Conservation (phyloP, 164 flowering plant species). For the Protea cynaroides region DNA sequence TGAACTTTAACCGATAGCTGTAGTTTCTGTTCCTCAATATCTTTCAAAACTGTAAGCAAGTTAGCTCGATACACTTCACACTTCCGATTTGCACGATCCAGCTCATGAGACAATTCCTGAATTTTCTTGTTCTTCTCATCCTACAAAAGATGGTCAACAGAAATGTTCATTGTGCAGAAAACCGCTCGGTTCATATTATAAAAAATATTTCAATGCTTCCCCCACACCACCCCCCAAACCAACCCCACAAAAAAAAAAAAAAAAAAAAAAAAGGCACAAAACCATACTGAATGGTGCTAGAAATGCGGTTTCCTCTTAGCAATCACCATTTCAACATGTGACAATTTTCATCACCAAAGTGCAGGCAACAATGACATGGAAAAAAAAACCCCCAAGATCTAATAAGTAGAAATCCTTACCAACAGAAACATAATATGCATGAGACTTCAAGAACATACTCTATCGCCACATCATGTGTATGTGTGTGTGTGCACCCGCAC, state of each 20-base stretch:
- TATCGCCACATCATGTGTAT: too few species aligned
- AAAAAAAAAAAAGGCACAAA: too few species aligned
- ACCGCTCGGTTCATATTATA: background rate
- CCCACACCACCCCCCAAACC: too few species aligned
- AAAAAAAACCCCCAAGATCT: background rate
- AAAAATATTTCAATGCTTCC: background rate
- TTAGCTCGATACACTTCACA: constrained; percentile 38
- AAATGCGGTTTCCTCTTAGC: background rate
- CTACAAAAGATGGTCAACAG: constrained; percentile 15
- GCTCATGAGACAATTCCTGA: constrained; percentile 22
- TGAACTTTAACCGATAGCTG: constrained; percentile 36
- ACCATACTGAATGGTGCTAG: too few species aligned
- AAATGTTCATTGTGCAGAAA: background rate
- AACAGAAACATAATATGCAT: background rate
- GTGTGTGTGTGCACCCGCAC: too few species aligned
- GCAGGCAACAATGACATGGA: background rate
- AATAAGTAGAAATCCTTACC: background rate
- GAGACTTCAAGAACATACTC: too few species aligned
- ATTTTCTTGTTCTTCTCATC: constrained; percentile 38
- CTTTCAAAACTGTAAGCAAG: constrained; percentile 38
- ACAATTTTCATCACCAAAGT: background rate
- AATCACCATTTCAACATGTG: background rate
- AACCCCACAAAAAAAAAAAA: too few species aligned
- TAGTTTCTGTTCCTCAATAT: constrained; percentile 36
- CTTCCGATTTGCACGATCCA: constrained; percentile 30